Conservation (phyloP, 2,329 filamentous ascomycete species). For the Pestalotiopsis sp. region DNA sequence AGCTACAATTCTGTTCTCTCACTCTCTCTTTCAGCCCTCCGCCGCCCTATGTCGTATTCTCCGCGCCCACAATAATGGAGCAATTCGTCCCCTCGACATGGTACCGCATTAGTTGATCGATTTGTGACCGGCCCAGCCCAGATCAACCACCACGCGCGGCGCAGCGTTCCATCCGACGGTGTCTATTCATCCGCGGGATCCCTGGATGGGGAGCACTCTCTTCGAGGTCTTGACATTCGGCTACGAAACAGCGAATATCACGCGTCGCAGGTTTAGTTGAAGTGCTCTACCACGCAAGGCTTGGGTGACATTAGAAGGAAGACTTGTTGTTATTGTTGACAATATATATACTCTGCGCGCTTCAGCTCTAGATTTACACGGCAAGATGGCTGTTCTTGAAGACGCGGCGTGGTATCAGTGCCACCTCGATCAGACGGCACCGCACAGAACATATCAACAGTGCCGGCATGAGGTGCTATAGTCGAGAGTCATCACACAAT, state of each 20-base stretch:
- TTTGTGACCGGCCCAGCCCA: not conserved
- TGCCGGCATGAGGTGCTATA: too few relatives aligned
- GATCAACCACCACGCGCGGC: not conserved
- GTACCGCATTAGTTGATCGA: not conserved
- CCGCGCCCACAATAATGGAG: not conserved
- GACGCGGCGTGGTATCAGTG: not conserved
- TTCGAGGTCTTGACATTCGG: not conserved
- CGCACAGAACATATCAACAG: too few relatives aligned
- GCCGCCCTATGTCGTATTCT: not conserved
- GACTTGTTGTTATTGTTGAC: not conserved
- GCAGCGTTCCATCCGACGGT: not conserved
- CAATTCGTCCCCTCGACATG: too few relatives aligned
- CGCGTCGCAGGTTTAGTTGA: not conserved
- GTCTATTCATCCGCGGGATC: not conserved
- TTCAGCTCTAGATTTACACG: not conserved
- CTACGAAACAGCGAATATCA: not conserved
- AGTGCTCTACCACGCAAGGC: not conserved
- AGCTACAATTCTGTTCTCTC: not conserved
- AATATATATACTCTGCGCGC: not conserved
- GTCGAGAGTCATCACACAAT: too few relatives aligned
- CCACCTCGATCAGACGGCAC: not conserved
- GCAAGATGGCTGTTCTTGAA: not conserved
- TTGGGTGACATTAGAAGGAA: not conserved
- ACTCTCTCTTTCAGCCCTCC: not conserved
- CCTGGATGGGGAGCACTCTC: not conserved